A percentile compares a stretch with the other conserved stretches of the same genome.
Evolutionary conservation across 176 grass and related monocot genomes (phyloP).

Genomic region (Leersia perrieri): DNA sequence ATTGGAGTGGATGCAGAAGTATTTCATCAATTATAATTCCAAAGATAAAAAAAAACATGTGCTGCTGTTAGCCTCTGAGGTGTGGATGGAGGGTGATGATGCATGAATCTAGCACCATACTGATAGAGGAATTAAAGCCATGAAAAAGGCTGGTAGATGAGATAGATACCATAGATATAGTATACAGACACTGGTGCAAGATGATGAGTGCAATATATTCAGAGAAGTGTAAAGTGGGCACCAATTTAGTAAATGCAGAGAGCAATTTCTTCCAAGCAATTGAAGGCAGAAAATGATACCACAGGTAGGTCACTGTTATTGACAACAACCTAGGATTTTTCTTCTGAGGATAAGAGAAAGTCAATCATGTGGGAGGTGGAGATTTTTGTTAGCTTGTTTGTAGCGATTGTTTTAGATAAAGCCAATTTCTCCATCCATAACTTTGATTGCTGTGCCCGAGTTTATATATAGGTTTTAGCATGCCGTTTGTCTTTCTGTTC

Average conservation of each 20-base stretch:
- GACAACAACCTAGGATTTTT: conserved; percentile 12
- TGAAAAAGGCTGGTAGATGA: background rate
- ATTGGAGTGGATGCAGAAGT: conserved; percentile 6
- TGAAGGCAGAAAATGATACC: conserved; percentile 28
- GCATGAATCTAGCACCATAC: conserved; percentile 7
- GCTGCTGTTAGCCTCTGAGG: background rate
- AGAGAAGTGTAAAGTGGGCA: conserved; percentile 14
- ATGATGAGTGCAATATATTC: conserved; percentile 2
- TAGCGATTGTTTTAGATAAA: background rate
- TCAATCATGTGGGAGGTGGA: background rate
- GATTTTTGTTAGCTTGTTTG: background rate
- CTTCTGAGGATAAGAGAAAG: background rate
- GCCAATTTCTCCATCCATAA: background rate
- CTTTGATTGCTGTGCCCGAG: background rate
- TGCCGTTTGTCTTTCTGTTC: background rate
- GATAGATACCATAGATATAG: background rate
- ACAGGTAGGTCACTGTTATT: background rate
- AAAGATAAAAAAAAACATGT: background rate
- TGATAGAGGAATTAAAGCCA: background rate
- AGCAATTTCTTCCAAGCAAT: conserved; percentile 13
- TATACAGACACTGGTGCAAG: conserved; percentile 1
- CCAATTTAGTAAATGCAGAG: conserved; percentile 8
- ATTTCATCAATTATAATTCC: background rate
- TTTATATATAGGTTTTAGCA: background rate
- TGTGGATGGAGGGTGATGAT: background rate